These are phyloP conservation scores for Arthrobotrys conoides DNA, from an alignment of 2,329 filamentous ascomycete species.

Conservation along the genomic window DNA sequence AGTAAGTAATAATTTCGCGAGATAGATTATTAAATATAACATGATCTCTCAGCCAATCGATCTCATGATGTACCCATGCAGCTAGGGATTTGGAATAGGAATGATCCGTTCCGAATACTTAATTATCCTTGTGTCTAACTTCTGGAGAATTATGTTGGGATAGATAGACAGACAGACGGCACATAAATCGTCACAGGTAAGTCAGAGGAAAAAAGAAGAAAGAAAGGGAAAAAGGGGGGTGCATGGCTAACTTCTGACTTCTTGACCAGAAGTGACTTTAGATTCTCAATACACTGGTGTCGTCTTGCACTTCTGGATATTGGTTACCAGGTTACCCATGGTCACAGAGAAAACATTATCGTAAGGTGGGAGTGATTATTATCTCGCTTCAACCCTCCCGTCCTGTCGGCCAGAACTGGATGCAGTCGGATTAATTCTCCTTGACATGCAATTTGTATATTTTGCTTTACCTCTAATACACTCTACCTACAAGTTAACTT, in stretches of 20 bases:
- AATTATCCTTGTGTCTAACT: conserved; percentile 22
- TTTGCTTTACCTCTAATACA: neutral
- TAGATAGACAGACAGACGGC: conserved; percentile 18
- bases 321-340: conserved; percentile 26
- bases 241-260: conserved; percentile 17
- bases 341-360: neutral
- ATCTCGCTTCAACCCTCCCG: conserved; percentile 32
- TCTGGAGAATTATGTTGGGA: neutral
- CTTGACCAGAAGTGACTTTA: conserved; percentile 8
- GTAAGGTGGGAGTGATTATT: conserved; percentile 1
- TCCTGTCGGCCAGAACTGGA: conserved; percentile 2
- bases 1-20: conserved; percentile 17
- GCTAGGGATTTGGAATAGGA: conserved; percentile 29
- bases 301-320: conserved; percentile 35
- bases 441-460: conserved; percentile 2
- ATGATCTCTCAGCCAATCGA: conserved; percentile 33
- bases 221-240: conserved; percentile 14
- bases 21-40: conserved; percentile 11
- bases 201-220: neutral
- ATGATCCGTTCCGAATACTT: conserved; percentile 20
- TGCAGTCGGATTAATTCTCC: conserved; percentile 35
- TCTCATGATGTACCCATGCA: neutral
- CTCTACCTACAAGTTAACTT: no score
- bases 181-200: conserved; percentile 16
- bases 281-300: neutral